A percentile compares a stretch with the other conserved stretches of the same genome.
Conservation (phyloP, 2,329 filamentous ascomycete genomes). For the Cytospora piceicola region DNA sequence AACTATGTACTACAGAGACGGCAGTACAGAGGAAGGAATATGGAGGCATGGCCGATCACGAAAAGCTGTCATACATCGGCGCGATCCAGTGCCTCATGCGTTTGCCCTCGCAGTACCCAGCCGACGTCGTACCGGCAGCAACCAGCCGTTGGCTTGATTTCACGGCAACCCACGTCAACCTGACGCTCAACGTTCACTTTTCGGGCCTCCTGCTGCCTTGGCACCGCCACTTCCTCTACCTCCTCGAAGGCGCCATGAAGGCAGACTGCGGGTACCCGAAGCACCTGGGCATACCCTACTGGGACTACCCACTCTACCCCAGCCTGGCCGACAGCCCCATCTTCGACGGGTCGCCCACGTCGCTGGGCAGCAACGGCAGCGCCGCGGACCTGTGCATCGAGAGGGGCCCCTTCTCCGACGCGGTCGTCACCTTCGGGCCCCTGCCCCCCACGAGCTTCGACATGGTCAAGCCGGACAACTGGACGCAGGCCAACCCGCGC, state of each 20-base stretch:
- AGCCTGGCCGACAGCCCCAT: constrained; percentile 20
- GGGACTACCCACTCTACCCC: constrained; percentile 25
- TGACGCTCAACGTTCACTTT: constrained; percentile 44
- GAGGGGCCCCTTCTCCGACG: constrained; percentile 35
- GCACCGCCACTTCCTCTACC: constrained; percentile 25
- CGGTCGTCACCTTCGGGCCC: constrained; percentile 32
- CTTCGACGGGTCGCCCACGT: constrained; percentile 21
- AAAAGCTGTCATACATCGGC: constrained; percentile 37
- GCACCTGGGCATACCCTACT: constrained; percentile 26
- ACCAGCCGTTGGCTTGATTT: constrained; percentile 48
- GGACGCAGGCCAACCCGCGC: constrained; percentile 21
- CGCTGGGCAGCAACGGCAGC: constrained; percentile 25
- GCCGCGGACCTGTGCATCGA: constrained; percentile 33
- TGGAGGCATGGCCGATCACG: constrained; percentile 17
- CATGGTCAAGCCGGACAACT: constrained; percentile 29
- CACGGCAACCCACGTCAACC: constrained; percentile 52
- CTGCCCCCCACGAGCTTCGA: constrained; percentile 31
- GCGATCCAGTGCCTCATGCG: constrained; percentile 44
- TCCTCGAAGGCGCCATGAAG: constrained; percentile 17
- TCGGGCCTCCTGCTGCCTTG: constrained; percentile 23
- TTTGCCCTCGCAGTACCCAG: constrained; percentile 38
- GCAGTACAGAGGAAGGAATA: constrained; percentile 28
- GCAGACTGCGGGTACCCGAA: constrained; percentile 25
- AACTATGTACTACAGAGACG: constrained; percentile 3
- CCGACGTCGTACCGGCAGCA: constrained; percentile 40